These are phyloP conservation scores for Botrytis sinoallii DNA, from an alignment of 2,329 filamentous ascomycete genomes.

Conservation along the genomic window DNA sequence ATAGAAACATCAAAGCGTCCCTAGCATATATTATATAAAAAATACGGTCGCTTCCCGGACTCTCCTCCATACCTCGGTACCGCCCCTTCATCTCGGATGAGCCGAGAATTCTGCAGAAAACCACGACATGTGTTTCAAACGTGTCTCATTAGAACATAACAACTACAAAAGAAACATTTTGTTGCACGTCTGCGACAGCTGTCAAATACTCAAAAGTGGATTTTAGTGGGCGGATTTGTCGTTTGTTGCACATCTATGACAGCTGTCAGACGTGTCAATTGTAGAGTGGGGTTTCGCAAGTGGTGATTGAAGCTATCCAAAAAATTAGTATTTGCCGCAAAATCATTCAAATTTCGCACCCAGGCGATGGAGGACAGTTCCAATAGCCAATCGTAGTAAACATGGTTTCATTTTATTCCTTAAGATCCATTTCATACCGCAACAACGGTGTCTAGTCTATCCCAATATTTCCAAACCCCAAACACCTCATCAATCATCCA, in stretches of 20 bases:
- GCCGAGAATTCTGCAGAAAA: neutral
- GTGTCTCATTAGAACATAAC: neutral
- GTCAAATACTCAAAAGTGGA: neutral
- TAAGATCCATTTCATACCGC: neutral
- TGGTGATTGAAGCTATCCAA: neutral
- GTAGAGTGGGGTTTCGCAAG: neutral
- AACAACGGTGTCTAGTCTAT: neutral
- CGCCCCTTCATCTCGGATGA: neutral
- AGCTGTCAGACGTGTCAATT: slow-evolving; percentile 7
- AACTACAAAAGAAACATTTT: neutral
- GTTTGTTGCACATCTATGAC: slow-evolving; percentile 9
- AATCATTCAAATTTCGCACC: neutral
- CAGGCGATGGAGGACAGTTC: neutral
- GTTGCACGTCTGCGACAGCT: slow-evolving; percentile 13
- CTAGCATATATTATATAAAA: neutral
- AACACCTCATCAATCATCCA: slow-evolving; percentile 13
- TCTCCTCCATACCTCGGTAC: neutral
- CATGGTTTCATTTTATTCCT: neutral
- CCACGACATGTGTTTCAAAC: neutral
- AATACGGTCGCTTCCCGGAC: too few species aligned
- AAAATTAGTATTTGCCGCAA: neutral
- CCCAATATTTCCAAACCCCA: neutral
- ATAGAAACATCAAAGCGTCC: neutral
- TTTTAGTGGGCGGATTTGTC: neutral
- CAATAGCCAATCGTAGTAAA: neutral